Base-by-base conservation (phyloP, 2,329 filamentous ascomycete species). In the Thermothelomyces thermophilus region DNA sequence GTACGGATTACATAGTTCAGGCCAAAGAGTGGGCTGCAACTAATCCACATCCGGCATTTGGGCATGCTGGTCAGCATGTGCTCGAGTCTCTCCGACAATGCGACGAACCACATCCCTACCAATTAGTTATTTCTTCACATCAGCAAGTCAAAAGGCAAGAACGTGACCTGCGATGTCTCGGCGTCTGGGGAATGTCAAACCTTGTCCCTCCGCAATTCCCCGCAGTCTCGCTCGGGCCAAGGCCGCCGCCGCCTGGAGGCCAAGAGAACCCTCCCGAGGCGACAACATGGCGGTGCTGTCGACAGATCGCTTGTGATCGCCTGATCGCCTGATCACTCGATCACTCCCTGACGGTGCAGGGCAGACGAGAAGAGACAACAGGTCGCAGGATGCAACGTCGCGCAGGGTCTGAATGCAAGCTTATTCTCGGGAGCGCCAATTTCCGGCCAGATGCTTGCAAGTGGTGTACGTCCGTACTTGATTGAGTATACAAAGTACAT, bases 151-250 rank as follows among this genome's bases (percentile, higher is more conserved):
- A 41, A 37, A 40, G 19, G 26, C 17, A 43, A 34, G n/a, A n/a
- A n/a, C n/a, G n/a, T n/a, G n/a, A n/a, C n/a, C n/a, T n/a, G n/a
- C 8, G 37, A 31, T 20, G 28, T 24, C 40, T 43, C 30, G 40
- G 39, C 17, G 43, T 26, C 40, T 13, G 47, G 19, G 40, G 37
- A 28, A 13, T 14, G 26, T 43, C 40, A 45, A 20, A 11, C 5
- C 24, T 28, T 7, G 19, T 19, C 41, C 36, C 50, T 48, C 45
- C 46, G 35, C 41, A n/a, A 45, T 45, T 48, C 45, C 43, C 44
- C 50, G 44, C 50, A 52, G n/a, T 39, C 10, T 22, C 35, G 22
- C 35, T 17, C 13, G 34, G 33, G 33, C 33, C 16, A 35, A 30
- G 45, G 20, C 46, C 37, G 35, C 28, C 26, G 35, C 22, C 41